phyloP scores from a whole-genome alignment of 768 basidiomycete genomes.

The Rickenella mellea region DNA sequence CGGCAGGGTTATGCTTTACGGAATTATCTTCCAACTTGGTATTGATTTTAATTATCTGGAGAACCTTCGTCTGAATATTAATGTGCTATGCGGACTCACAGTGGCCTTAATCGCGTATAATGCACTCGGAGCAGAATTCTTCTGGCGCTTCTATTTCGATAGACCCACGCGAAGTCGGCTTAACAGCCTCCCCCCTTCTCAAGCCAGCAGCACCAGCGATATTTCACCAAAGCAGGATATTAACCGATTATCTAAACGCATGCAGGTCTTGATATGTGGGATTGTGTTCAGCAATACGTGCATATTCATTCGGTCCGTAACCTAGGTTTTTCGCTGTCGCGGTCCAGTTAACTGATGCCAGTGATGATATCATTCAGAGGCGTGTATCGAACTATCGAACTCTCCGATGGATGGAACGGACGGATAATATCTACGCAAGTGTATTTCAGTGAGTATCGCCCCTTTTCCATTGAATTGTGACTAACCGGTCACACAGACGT shows the following conservation, averaged over 20 bases:
- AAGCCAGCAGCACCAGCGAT: too few relatives aligned
- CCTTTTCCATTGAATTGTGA: background rate
- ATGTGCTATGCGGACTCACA: background rate
- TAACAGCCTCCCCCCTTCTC: too few relatives aligned
- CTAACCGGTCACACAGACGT: background rate
- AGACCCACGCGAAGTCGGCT: background rate
- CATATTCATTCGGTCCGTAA: constrained; percentile 1
- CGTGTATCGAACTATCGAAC: constrained; percentile 14
- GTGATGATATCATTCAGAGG: background rate
- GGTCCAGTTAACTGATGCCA: too few relatives aligned
- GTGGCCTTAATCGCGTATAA: background rate
- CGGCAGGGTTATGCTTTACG: background rate
- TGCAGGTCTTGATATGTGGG: background rate
- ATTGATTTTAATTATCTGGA: background rate
- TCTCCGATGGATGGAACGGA: constrained; percentile 12
- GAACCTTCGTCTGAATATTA: too few relatives aligned
- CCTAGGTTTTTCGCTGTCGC: background rate
- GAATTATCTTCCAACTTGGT: constrained; percentile 1
- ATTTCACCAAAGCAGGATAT: too few relatives aligned
- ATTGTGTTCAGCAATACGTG: background rate
- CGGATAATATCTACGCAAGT: constrained; percentile 8
- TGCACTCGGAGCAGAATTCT: background rate
- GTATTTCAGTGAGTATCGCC: constrained; percentile 9
- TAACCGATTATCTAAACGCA: too few relatives aligned
- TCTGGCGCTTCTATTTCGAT: background rate